These are phyloP conservation scores for Blastobotrys terrestris DNA, from an alignment of 805 yeast genomes.

Conservation along the genomic window DNA sequence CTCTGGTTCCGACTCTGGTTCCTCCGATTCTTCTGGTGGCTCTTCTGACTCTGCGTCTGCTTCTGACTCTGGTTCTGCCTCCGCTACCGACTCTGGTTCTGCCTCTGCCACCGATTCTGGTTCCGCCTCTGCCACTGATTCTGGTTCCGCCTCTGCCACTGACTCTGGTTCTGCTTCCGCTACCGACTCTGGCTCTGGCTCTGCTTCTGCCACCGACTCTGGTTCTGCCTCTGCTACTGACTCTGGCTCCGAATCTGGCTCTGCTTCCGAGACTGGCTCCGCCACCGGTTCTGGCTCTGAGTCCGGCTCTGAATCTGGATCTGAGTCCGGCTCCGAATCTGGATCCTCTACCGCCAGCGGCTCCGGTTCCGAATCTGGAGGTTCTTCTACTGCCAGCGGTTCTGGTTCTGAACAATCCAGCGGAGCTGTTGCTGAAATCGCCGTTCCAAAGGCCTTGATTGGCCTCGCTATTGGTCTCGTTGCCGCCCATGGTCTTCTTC, in stretches of 20 bases:
- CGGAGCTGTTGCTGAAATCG: not conserved
- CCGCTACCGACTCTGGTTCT: conserved; percentile 6
- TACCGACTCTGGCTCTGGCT: conserved; percentile 8
- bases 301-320: conserved; percentile 11
- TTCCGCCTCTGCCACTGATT: conserved; percentile 10
- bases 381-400: not conserved
- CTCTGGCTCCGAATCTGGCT: not conserved
- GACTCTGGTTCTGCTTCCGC: conserved; percentile 7
- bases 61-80: not conserved
- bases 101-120: conserved; percentile 12
- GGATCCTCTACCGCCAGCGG: conserved; percentile 11
- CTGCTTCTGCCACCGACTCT: conserved; percentile 12
- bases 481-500: not conserved
- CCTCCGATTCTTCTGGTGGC: conserved; percentile 7
- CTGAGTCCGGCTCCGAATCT: conserved; percentile 8
- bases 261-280: conserved; percentile 7
- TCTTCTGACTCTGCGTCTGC: conserved; percentile 3
- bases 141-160: conserved; percentile 10
- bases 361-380: conserved; percentile 7
- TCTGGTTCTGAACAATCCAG: no score
- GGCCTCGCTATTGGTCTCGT: not conserved
- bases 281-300: conserved; percentile 7
- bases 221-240: conserved; percentile 10
- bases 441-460: not conserved
- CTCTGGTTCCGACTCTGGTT: conserved; percentile 6